Conservation (phyloP, 768 basidiomycete species). For the Auricularia sp. region DNA sequence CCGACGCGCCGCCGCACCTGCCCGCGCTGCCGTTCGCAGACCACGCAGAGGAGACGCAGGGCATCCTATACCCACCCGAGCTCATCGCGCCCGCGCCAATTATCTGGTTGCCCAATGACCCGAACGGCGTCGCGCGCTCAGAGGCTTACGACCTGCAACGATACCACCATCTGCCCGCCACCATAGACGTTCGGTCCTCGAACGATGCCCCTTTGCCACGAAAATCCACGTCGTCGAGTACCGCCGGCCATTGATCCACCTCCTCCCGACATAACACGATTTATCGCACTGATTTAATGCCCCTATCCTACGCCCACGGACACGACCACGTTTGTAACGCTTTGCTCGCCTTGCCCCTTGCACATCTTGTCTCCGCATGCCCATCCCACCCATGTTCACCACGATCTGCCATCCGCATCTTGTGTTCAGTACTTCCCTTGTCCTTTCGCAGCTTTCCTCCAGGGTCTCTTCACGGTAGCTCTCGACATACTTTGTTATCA, state of each 20-base stretch:
- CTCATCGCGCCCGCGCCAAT: slow-evolving; percentile 66
- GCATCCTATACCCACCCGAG: slow-evolving; percentile 74
- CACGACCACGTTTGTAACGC: background rate
- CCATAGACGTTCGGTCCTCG: slow-evolving; percentile 51
- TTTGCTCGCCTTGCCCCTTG: background rate
- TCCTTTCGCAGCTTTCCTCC: background rate
- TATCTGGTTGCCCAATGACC: slow-evolving; percentile 80
- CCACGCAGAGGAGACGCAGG: slow-evolving; percentile 67
- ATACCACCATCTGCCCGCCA: slow-evolving; percentile 61
- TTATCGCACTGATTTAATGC: background rate
- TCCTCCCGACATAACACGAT: background rate
- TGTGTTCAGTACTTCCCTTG: background rate
- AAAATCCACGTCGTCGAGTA: background rate
- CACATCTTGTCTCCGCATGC: background rate
- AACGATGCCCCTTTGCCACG: slow-evolving; percentile 34
- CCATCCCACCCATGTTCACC: too few species aligned
- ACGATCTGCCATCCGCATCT: background rate
- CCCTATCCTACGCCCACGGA: background rate
- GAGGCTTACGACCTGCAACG: slow-evolving; percentile 69
- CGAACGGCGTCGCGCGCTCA: slow-evolving; percentile 57
- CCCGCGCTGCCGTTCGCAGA: slow-evolving; percentile 61
- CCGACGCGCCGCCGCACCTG: slow-evolving; percentile 56
- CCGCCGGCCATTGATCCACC: background rate
- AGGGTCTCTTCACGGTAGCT: background rate
- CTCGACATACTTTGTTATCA: background rate